Base-by-base conservation (phyloP, 2,329 filamentous ascomycete genomes). In the Colletotrichum chrysophilum region DNA sequence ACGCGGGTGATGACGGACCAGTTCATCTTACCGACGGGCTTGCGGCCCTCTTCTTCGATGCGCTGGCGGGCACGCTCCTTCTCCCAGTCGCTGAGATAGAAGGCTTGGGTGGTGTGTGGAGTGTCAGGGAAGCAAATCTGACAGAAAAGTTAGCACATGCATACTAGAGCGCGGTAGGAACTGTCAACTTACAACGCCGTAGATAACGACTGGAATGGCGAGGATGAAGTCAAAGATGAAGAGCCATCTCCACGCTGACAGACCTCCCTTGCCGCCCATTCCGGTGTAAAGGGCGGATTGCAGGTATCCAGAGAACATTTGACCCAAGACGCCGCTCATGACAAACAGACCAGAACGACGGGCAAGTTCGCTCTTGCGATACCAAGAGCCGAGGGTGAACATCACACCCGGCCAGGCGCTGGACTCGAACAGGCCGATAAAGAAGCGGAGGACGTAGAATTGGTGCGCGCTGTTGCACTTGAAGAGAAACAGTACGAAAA, bases 1-100 rank as follows among this genome's bases (percentile, higher is more conserved):
- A 87, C 84, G 70, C 86, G 83, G 62, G 79, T 79, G 69, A 87
- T 76, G 24, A 87, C 82, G 36, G 79, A 78, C 79, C 81, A 82
- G 70, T 86, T 80, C 70, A 86, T 80, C 76, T 84, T 84, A 2
- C 84, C 83, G 3, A 79, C 76, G 4, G 85, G 85, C 64, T 80
- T 82, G 65, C 85, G 82, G 21, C 85, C 86, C 58, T 87, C 86
- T 69, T 92, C 89, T 78, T 94, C 89, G 80, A 96, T 96, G 77
- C 94, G 90, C 61, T 93, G 89, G 16, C 90, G 87, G 76, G 94
- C 92, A 52, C 93, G 89, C 71, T 91, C 87, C 28, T 89, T 89
- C 82, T 96, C 94, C 77, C 92, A 83, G 1, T 85, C 84, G 81
- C 80, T 86, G 26, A 88, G 79, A 64, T 85, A 88, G 71, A 84